Percentiles rank a stretch among this genome's conserved stretches.
Conservation (phyloP, 169 alveolate species). For the Plasmodium malariae region DNA sequence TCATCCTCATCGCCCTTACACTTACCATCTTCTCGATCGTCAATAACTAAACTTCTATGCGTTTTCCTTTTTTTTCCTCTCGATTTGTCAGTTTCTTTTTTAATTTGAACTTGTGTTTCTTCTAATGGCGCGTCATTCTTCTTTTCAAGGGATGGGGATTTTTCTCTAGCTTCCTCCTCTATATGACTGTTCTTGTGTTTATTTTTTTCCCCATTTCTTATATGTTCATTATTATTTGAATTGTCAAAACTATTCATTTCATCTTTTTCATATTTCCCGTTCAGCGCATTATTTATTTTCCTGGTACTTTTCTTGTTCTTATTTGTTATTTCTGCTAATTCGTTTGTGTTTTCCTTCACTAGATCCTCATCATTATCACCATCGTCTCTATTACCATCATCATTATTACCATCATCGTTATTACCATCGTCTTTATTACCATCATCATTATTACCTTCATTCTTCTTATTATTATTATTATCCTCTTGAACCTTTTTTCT, state of each 20-base stretch:
- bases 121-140: neutral
- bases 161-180: neutral
- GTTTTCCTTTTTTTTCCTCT: constrained; percentile 2
- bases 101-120: neutral
- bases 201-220: neutral
- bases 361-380: neutral
- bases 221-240: neutral
- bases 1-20: constrained; percentile 18
- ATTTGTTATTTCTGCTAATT: neutral
- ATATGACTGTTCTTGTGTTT: neutral
- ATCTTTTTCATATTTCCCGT: neutral
- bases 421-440: too few species aligned
- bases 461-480: too few species aligned
- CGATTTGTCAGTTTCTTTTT: neutral
- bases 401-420: too few species aligned
- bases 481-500: too few species aligned
- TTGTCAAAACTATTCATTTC: neutral
- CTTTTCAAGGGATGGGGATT: neutral
- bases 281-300: neutral
- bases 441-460: too few species aligned
- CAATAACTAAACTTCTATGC: too few species aligned
- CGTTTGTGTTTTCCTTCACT: neutral
- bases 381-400: neutral
- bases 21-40: neutral
- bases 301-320: neutral